Percentiles rank a stretch among this genome's conserved stretches.
Conservation (phyloP, 2,329 filamentous ascomycete genomes). For the Fusarium sp. region DNA sequence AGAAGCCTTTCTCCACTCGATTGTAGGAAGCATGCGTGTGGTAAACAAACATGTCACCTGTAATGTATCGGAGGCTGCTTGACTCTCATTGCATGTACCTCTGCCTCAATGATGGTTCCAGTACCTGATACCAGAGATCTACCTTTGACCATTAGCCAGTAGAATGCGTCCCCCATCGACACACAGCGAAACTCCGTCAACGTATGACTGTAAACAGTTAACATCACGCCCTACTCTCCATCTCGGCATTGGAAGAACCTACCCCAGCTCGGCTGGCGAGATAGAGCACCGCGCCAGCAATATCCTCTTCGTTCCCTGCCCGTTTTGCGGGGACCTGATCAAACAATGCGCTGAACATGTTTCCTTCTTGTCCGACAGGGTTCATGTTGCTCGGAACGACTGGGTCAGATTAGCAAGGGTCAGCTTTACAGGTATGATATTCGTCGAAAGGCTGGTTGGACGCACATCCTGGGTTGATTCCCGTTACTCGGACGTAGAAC, state of each 20-base stretch:
- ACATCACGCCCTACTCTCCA: not conserved
- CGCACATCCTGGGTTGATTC: conserved; percentile 51
- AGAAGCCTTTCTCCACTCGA: not conserved
- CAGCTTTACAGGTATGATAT: not conserved
- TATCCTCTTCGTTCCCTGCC: conserved; percentile 47
- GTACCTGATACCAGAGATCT: not conserved
- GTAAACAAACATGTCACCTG: not conserved
- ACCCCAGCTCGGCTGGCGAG: conserved; percentile 49
- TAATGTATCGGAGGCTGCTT: not conserved
- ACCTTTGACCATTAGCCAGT: conserved; percentile 47
- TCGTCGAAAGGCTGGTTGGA: too few species aligned
- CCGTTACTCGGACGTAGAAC: conserved; percentile 49
- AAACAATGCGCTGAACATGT: conserved; percentile 49
- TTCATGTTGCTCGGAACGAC: conserved; percentile 53
- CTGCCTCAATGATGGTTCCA: not conserved
- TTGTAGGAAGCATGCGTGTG: not conserved
- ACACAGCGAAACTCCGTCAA: conserved; percentile 48
- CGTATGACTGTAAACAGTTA: conserved; percentile 41
- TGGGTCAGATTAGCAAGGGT: conserved; percentile 12
- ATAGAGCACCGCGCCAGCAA: conserved; percentile 47
- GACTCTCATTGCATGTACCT: not conserved
- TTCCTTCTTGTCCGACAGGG: conserved; percentile 47
- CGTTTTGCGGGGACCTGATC: conserved; percentile 49
- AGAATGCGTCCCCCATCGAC: conserved; percentile 48
- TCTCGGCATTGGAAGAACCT: conserved; percentile 21